Evolutionary conservation across 345 rosid genomes (phyloP), one percentile per base, ranked within the genome.

Genomic region (Aquilaria malaccensis): DNA sequence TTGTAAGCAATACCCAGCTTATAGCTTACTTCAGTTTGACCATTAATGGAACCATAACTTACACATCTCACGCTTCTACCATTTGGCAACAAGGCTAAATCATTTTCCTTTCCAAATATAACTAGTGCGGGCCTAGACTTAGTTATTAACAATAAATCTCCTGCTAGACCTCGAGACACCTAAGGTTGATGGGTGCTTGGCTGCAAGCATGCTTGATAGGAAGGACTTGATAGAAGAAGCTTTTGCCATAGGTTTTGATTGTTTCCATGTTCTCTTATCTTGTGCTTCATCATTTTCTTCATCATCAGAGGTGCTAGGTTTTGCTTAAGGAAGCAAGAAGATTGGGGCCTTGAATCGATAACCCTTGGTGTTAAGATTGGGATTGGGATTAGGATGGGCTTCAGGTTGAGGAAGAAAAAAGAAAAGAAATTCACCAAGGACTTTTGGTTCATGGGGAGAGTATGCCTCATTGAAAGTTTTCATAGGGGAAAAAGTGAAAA

Each of bases 181-280:
- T 30, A 85, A 80, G 1, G 93, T 52, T 50, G 81, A 69, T 2
- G 97, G 82, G 67, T 78, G 80, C 62, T 66, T 86, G 7, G 95
- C 91, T 2, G 88, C 91, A 1, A 97, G 96, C 56, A 95, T 80
- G 53, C 80, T 78, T 3, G 95, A 91, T 54, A 91, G 72, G 69
- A 91, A 86, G 2, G 95, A 86, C 37, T 46, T 81, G 13, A 82
- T 93, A 0, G 95, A 84, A 0, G 85, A 67, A 63, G 73, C 50
- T 47, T 72, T 74, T 0, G 72, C 47, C 33, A 54, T 65, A 2
- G 58, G 14, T 15, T 71, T 69, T 6, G 80, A 65, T 57, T 80
- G 79, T 52, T 65, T 75, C 33, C 72, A 72, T 48, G 61, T 78
- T 59, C 75, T 80, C 53, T 74, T 77, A 64, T 70, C 77, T 71